Base-by-base conservation (phyloP, 257 asterid genomes). In the Solanum ossicruentum region DNA sequence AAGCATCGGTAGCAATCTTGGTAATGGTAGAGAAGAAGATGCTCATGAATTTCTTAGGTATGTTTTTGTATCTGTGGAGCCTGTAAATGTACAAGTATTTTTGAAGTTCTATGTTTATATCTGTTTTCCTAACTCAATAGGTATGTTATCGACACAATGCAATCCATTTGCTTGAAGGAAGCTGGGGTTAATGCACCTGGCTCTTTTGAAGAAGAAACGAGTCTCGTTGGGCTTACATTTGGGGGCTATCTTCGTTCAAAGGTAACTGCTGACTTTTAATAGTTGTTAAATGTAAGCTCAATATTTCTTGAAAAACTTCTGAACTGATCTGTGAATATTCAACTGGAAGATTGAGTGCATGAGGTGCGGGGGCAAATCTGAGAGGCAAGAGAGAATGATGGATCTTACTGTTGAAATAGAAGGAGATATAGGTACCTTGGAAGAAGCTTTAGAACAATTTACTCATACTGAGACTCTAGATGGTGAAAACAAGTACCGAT, bases 41-140 rank as follows among this genome's bases (percentile, higher is more conserved):
- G 98, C 98, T 20, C 98, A 95, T 84, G 98, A 93, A 85, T 95
- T 95, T 93, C 94, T 93, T 71, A 91, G 97, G 98, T 93, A 81
- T 88, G 86, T 85, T 84, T 81, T 36, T 79, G 28, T n/a, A 54
- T 57, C 85, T 65, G 45, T 15, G 28, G 10, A 41, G 23, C 16
- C 17, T 13, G 43, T 79, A 66, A 16, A 69, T 77, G 39, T 85
- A 80, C 52, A 8, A 26, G 66, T 75, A 78, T 52, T 78, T 8
- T 78, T 78, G 43, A 18, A 52, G 26, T 78, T 78, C 66, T 51
- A 26, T 52, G 82, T 78, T 78, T 78, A 28, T 52, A 8, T 26
- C 28, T 78, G 83, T 78, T 52, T 17, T 18, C 65, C 28, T 5
- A 78, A 78, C 49, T 78, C 43, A 71, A 8, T 88, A 95, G 98